Evolutionary conservation across 2,329 filamentous ascomycete genomes (phyloP), one percentile per base, ranked within the genome.

Genomic region (Tolypocladium ophioglossoides): DNA sequence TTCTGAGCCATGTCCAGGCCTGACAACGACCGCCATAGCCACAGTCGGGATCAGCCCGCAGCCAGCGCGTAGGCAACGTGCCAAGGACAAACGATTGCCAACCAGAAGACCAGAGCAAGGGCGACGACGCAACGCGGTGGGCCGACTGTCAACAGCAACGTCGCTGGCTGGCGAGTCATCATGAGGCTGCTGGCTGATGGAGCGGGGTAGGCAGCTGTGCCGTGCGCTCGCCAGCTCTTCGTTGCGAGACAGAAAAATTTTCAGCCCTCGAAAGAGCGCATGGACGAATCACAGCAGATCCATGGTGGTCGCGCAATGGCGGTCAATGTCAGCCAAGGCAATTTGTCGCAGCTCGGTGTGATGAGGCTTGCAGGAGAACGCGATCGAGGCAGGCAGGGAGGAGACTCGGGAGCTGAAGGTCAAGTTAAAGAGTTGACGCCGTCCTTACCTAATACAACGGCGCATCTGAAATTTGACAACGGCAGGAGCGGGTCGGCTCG

Each of bases 321-420:
- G 54, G 54, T 55, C 54, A 55, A 39, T n/a, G 46, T 24, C 44
- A 12, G 47, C 40, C 49, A 50, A 41, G 40, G 40, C 53, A 51
- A 51, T 40, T 40, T 22, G 20, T 47, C 22, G 40, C 39, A 7
- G 20, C 24, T 27, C 51, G 53, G 52, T 57, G 54, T 57, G 56
- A 55, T 52, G 56, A 55, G 56, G 53, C 56, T 51, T 55, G 53
- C 56, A 57, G 51, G 51, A 41, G 18, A 44, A n/a, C 4, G 37
- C 10, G 22, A 27, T 44, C 12, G 12, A 44, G 41, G 10, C 22
- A 47, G 24, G 10, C 24, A 18, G 37, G 14, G 47, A 20, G 27
- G 35, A 27, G 16, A 12, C 20, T 39, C 22, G 2, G 16, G 49
- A 24, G 34, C 50, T 12, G 37, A 34, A n/a, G 18, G 35, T 37